These are phyloP conservation scores for Aspergillus awamori DNA, from an alignment of 2,329 filamentous ascomycete genomes.

Conservation along the genomic window DNA sequence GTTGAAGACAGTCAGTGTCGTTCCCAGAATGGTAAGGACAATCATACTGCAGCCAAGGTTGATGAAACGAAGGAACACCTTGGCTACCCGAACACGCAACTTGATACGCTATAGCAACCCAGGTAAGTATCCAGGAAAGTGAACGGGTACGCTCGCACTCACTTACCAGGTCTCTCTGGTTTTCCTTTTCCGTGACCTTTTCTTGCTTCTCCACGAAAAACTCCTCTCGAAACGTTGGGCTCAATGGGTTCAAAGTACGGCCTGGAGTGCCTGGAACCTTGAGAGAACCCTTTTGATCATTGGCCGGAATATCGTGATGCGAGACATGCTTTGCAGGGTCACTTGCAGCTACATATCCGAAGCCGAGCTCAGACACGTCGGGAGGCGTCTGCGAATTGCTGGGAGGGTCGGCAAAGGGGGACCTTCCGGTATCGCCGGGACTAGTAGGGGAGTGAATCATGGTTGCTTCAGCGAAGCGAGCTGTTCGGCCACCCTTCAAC, in stretches of 20 bases:
- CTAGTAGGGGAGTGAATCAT: slow-evolving; percentile 65
- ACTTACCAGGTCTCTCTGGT: slow-evolving; percentile 84
- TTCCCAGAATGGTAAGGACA: slow-evolving; percentile 83
- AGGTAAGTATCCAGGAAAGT: slow-evolving; percentile 41
- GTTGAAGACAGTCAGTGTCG: slow-evolving; percentile 92
- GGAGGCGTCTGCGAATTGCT: slow-evolving; percentile 54
- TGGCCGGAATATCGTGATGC: slow-evolving; percentile 67
- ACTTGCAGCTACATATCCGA: slow-evolving; percentile 78
- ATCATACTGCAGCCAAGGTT: slow-evolving; percentile 98
- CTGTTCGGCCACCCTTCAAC: slow-evolving; percentile 57
- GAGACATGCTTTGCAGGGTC: slow-evolving; percentile 52
- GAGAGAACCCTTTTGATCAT: slow-evolving; percentile 86
- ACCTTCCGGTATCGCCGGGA: slow-evolving; percentile 44
- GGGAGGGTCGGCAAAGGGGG: slow-evolving; percentile 57
- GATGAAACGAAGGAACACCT: slow-evolving; percentile 90
- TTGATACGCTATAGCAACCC: slow-evolving; percentile 74
- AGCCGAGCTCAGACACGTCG: slow-evolving; percentile 79
- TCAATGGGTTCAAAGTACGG: slow-evolving; percentile 76
- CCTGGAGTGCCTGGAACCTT: slow-evolving; percentile 82
- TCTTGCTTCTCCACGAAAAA: slow-evolving; percentile 84
- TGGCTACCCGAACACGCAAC: slow-evolving; percentile 85
- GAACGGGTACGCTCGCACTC: neutral
- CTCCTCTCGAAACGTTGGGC: slow-evolving; percentile 90
- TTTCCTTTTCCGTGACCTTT: slow-evolving; percentile 77
- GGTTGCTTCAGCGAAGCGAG: slow-evolving; percentile 68